These are phyloP conservation scores for Acrocalymma vagum DNA, from an alignment of 2,329 filamentous ascomycete genomes.

Conservation along the genomic window DNA sequence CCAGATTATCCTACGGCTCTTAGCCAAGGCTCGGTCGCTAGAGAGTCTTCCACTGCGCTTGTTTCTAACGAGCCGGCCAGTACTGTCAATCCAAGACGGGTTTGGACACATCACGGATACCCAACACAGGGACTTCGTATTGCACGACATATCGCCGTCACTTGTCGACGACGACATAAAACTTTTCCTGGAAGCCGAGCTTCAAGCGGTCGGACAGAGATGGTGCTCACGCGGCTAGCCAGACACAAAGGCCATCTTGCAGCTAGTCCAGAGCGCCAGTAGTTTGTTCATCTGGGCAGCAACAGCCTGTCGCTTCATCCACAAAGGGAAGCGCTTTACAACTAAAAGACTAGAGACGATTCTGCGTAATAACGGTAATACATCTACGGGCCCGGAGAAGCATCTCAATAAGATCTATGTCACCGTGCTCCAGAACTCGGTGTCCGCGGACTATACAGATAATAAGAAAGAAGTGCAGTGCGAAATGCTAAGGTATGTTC, in stretches of 20 bases:
- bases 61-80: slow-evolving; percentile 26
- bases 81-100: slow-evolving; percentile 20
- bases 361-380: neutral
- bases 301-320: slow-evolving; percentile 32
- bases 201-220: slow-evolving; percentile 3
- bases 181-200: slow-evolving; percentile 19
- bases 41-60: slow-evolving; percentile 13
- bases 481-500: slow-evolving; percentile 4
- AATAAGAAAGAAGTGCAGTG: slow-evolving; percentile 10
- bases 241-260: slow-evolving; percentile 20
- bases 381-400: slow-evolving; percentile 8
- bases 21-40: slow-evolving; percentile 9
- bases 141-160: slow-evolving; percentile 17
- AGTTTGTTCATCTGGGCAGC: slow-evolving; percentile 48
- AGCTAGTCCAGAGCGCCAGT: slow-evolving; percentile 32
- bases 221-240: slow-evolving; percentile 19
- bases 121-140: slow-evolving; percentile 16
- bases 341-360: slow-evolving; percentile 8
- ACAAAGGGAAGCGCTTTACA: slow-evolving; percentile 6
- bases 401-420: slow-evolving; percentile 13
- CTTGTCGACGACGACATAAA: slow-evolving; percentile 24
- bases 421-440: slow-evolving; percentile 12
- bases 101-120: slow-evolving; percentile 14
- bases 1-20: slow-evolving; percentile 18
- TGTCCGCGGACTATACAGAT: slow-evolving; percentile 2